Evolutionary conservation across 768 basidiomycete genomes (phyloP).

Genomic region (Sporobolomyces phaffii): DNA sequence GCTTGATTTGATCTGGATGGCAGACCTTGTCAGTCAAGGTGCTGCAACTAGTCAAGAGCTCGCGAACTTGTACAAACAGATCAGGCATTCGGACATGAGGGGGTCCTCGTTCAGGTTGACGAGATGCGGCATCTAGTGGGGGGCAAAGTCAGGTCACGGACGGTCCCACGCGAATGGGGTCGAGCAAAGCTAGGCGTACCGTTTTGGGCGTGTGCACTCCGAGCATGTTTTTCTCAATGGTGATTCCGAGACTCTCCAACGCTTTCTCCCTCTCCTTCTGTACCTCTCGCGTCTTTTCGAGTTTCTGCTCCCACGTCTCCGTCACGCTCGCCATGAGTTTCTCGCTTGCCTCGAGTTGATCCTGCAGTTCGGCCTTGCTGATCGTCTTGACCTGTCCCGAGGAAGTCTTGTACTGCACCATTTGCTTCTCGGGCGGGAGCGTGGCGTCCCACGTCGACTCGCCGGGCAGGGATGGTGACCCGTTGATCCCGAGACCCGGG

Average conservation of each 20-base stretch:
- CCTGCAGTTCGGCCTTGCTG: constrained; percentile 93
- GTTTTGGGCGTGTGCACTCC: constrained; percentile 98
- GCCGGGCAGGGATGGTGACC: constrained; percentile 48
- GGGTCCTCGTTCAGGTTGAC: constrained; percentile 78
- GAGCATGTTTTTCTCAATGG: constrained; percentile 90
- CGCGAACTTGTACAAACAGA: no score
- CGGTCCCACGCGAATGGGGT: constrained; percentile 21
- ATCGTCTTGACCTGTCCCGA: constrained; percentile 91
- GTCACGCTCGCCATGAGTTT: constrained; percentile 89
- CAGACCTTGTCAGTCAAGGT: constrained; percentile 21
- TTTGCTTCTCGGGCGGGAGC: constrained; percentile 88
- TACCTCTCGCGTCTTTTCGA: constrained; percentile 82
- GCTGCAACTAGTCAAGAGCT: no score
- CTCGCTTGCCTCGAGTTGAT: constrained; percentile 91
- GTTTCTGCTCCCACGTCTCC: constrained; percentile 94
- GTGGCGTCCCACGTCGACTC: constrained; percentile 79
- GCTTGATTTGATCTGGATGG: constrained; percentile 24
- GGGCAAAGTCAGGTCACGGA: no score
- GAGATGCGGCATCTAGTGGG: constrained; percentile 93
- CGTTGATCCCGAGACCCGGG: neutral
- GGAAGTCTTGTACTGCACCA: constrained; percentile 86
- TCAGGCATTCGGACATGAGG: constrained; percentile 90
- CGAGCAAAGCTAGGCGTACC: constrained; percentile 48
- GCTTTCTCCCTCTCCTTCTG: constrained; percentile 97
- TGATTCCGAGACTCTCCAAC: constrained; percentile 92